phyloP scores from a whole-genome alignment of 2,329 filamentous ascomycete genomes.

The Ophiostoma australiae region DNA sequence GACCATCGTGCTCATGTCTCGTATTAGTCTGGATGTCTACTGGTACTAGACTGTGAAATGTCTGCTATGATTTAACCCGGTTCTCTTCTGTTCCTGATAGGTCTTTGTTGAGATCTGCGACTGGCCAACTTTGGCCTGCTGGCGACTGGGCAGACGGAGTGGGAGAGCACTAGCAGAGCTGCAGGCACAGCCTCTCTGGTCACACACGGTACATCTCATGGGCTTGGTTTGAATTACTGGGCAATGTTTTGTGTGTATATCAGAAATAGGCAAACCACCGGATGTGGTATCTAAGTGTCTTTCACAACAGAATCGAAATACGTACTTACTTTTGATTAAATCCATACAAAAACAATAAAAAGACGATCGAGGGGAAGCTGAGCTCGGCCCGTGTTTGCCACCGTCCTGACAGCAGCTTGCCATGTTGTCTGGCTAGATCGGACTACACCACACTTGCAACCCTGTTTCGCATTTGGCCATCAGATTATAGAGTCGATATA shows the following conservation, averaged over 20 bases:
- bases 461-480: background rate
- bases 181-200: slow-evolving; percentile 7
- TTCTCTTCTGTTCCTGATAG: background rate
- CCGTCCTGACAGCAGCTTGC: background rate
- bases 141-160: background rate
- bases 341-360: background rate
- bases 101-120: background rate
- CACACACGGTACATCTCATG: background rate
- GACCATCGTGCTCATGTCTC: background rate
- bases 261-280: background rate
- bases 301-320: too few relatives aligned
- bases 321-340: too few relatives aligned
- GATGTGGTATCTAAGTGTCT: too few relatives aligned
- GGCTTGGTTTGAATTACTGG: background rate
- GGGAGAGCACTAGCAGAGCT: background rate
- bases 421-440: background rate
- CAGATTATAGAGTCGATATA: background rate
- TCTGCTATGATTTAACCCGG: background rate
- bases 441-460: background rate
- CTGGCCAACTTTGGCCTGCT: background rate
- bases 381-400: slow-evolving; percentile 5
- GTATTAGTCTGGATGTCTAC: background rate
- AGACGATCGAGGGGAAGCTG: background rate
- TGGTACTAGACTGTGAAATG: background rate
- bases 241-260: background rate